Evolutionary conservation across 495 filamentous ascomycete species (phyloP), one percentile per base, ranked within the genome.

Genomic region (Recurvomyces mirabilis): DNA sequence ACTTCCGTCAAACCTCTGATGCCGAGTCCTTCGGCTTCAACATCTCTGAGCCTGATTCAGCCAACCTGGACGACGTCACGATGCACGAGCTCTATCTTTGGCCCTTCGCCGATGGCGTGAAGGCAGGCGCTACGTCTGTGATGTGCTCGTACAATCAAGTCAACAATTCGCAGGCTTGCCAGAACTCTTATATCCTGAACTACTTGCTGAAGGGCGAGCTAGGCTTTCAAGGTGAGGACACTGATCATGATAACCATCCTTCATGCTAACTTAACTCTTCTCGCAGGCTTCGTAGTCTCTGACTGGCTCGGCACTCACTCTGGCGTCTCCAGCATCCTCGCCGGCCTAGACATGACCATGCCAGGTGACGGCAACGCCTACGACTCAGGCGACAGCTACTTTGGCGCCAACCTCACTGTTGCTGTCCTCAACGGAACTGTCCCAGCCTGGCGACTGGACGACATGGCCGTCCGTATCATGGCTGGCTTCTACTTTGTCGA

Each of bases 261-360:
- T 80, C 86, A 21, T 93, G 79, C 63, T 95, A 86, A 70, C 88
- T 86, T 63, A 84, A 93, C 41, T 84, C 82, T 52, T 68, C 26
- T 64, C 71, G 32, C 36, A 69, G n/a, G 74, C n/a, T 94, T 94
- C 57, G 60, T 89, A 48, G 82, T 89, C 79, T 86, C 75, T 47
- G 87, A 93, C 56, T 93, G 87, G 87, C 68, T 73, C 59, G 87
- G 85, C 5, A 87, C 94, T 53, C 81, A 91, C 59, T 75, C 79
- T 18, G 91, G 91, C 56, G 86, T 82, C 13, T 69, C 74, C 19
- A 70, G 70, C 44, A 82, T 84, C 25, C 65, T 87, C 18, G 91
- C 91, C 35, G 91, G 91, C 4, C 63, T 95, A 36, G 89, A 98
- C 58, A 93, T 94, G 88, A 75, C 78, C 7, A 95, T 95, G 87